These are phyloP conservation scores for Magnolia sinica DNA, from an alignment of 164 flowering plant genomes.

Conservation along the genomic window DNA sequence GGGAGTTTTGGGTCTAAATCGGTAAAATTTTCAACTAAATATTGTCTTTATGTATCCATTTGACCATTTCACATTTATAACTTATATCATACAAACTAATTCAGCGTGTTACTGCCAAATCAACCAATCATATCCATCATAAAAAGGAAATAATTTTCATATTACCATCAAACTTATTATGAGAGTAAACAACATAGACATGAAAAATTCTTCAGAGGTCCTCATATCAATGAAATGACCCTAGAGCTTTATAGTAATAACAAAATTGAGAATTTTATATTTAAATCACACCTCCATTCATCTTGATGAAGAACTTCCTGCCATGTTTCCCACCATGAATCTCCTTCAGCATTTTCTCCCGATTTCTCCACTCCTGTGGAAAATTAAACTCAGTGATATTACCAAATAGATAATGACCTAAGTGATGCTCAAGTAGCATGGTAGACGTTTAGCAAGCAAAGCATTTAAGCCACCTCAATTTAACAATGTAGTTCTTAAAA, in stretches of 20 bases:
- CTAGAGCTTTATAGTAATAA: background rate
- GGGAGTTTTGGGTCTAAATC: too few species aligned
- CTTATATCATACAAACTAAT: background rate
- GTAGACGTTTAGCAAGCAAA: background rate
- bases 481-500: background rate
- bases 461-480: background rate
- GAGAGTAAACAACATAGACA: background rate
- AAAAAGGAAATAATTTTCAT: background rate
- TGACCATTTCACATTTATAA: too few species aligned
- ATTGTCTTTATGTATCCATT: too few species aligned
- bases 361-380: constrained; percentile 88
- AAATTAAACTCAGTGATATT: background rate
- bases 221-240: background rate
- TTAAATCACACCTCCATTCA: constrained; percentile 74
- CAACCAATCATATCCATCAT: background rate
- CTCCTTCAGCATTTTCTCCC: constrained; percentile 93
- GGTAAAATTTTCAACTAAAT: too few species aligned
- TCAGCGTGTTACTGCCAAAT: background rate
- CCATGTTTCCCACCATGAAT: constrained; percentile 99
- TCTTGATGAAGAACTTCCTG: constrained; percentile 95
- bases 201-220: background rate
- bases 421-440: background rate
- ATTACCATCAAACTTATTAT: background rate
- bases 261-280: constrained; percentile 1
- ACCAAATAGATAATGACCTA: background rate